Evolutionary conservation across 2,329 filamentous ascomycete genomes (phyloP).

Genomic region (Sarocladium oryzae): DNA sequence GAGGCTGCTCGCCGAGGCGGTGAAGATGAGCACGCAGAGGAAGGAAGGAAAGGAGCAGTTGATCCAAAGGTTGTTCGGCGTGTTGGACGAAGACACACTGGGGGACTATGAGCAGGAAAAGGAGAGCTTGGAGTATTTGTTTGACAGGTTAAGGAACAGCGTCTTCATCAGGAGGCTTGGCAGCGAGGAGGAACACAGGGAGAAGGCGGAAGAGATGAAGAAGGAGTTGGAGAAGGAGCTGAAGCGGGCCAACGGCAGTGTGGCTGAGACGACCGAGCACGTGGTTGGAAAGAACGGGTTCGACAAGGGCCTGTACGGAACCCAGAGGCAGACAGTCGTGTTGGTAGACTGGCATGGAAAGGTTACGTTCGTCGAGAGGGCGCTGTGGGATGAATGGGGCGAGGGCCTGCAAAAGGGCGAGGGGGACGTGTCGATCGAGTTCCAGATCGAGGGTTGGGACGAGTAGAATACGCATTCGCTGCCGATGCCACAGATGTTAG

Average conservation of each 20-base stretch:
- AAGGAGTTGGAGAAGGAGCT: slow-evolving; percentile 28
- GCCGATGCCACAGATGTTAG: neutral
- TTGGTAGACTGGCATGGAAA: slow-evolving; percentile 58
- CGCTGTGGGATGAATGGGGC: slow-evolving; percentile 53
- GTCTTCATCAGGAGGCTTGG: slow-evolving; percentile 56
- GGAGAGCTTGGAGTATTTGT: slow-evolving; percentile 33
- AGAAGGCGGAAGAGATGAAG: slow-evolving; percentile 39
- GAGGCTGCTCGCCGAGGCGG: slow-evolving; percentile 34
- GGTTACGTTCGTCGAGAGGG: slow-evolving; percentile 52
- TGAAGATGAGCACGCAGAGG: slow-evolving; percentile 33
- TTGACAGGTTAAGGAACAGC: slow-evolving; percentile 51
- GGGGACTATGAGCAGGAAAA: slow-evolving; percentile 30
- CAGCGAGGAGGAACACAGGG: slow-evolving; percentile 34
- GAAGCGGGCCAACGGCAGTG: slow-evolving; percentile 16
- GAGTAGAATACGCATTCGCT: no score
- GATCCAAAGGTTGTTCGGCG: slow-evolving; percentile 41
- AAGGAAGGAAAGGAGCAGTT: slow-evolving; percentile 40
- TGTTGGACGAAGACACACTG: slow-evolving; percentile 53
- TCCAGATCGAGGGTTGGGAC: slow-evolving; percentile 49
- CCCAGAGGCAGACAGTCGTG: slow-evolving; percentile 57
- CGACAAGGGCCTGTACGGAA: slow-evolving; percentile 56
- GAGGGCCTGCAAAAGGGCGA: slow-evolving; percentile 45
- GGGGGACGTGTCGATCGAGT: slow-evolving; percentile 50
- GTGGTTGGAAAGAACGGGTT: slow-evolving; percentile 29
- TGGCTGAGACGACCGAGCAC: neutral